Base-by-base conservation (phyloP, 106 monocot genomes). In the Narthecium ossifragum region DNA sequence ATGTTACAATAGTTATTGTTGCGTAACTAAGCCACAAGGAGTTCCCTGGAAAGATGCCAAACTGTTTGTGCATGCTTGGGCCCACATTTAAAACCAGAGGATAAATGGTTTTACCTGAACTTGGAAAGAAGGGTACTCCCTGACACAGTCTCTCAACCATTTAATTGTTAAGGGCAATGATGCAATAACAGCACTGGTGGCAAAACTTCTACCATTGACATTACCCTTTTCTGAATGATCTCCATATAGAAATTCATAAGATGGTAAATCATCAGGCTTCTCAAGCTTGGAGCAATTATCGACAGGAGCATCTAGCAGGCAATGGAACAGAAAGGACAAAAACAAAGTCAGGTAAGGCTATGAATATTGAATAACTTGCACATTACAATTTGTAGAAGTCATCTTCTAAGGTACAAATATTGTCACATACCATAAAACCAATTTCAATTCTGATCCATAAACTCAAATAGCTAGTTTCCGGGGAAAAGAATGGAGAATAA, bases 131-230 rank as follows among this genome's bases (percentile, higher is more conserved):
- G 74, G 80, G 47, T 80, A 77, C 60, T 80, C 77, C 39, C 63
- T 71, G 10, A 54, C 80, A 72, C 71, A 80, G 28, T 74, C 74
- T 70, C 83, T 70, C 45, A 88, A 60, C 63, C 76, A 71, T 53
- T 74, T 73, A 47, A 88, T 63, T 53, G 83, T 61, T 55, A 77
- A 53, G 14, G 88, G 88, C 56, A 88, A 64, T 11, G 88, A 84
- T 32, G 80, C 68, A 59, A 83, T 77, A 4, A 88, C 83, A 51
- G 63, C 67, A 55, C 80, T 74, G 41, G 30, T 34, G 22, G 37
- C 8, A 29, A 65, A 64, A 36, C 67, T 21, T 29, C 65, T 59
- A 22, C 37, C 27, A 37, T 31, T 17, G 52, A 40, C 58, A 68
- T 67, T 54, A 33, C 58, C 59, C n/a, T 67, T 81, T 30, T 68